Conservation (phyloP, 2,329 filamentous ascomycete genomes). For the Xylariaceae sp. region DNA sequence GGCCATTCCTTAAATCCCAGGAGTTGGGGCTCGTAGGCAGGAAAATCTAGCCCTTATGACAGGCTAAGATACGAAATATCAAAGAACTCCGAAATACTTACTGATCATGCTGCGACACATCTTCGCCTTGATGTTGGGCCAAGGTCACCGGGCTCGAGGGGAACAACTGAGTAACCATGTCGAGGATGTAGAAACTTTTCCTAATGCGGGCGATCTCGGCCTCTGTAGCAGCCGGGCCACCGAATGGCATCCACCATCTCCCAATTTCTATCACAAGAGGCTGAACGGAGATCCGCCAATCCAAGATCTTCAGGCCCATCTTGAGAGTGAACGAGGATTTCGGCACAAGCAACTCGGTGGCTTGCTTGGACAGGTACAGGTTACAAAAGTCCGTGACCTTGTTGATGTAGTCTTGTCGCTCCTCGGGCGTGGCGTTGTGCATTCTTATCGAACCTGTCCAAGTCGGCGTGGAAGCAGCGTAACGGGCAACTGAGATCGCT, state of each 20-base stretch:
- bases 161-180: background rate
- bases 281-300: too few relatives aligned
- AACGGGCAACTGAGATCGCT: background rate
- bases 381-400: background rate
- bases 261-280: background rate
- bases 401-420: background rate
- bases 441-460: background rate
- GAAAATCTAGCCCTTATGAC: too few relatives aligned
- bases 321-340: background rate
- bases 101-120: background rate
- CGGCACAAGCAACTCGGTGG: background rate
- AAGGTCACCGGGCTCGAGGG: background rate
- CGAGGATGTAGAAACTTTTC: background rate
- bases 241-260: background rate
- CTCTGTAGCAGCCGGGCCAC: background rate
- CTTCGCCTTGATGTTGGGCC: background rate
- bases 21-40: too few relatives aligned
- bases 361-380: background rate
- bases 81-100: too few relatives aligned
- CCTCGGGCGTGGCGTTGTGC: background rate
- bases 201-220: background rate
- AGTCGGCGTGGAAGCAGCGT: background rate
- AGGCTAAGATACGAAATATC: too few relatives aligned
- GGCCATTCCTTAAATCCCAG: too few relatives aligned
- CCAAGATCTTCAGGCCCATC: background rate